Conservation (phyloP, 1,139 yeast species). For the Zygosaccharomyces sapae region DNA sequence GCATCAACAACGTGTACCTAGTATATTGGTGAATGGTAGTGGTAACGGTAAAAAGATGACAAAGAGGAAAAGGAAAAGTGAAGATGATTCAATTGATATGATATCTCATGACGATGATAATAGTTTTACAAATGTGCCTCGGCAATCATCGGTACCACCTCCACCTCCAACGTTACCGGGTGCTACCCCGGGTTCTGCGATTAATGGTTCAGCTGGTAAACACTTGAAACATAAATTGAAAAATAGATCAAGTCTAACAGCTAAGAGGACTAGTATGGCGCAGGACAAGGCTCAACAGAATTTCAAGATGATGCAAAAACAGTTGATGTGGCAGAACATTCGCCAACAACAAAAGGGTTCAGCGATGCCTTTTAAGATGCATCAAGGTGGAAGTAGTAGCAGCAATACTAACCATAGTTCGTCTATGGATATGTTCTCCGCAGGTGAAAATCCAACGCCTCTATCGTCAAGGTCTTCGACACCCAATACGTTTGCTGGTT, state of each 20-base stretch:
- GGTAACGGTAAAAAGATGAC: slow-evolving; percentile 8
- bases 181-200: neutral
- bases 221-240: slow-evolving; percentile 1
- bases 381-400: slow-evolving; percentile 4
- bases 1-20: slow-evolving; percentile 15
- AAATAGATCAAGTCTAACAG: slow-evolving; percentile 3
- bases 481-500: slow-evolving; percentile 15
- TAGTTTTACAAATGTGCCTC: neutral
- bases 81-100: slow-evolving; percentile 4
- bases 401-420: slow-evolving; percentile 12
- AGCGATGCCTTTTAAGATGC: slow-evolving; percentile 10
- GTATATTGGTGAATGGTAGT: slow-evolving; percentile 10
- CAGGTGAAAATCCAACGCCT: slow-evolving; percentile 42
- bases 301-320: slow-evolving; percentile 23
- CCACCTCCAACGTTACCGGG: slow-evolving; percentile 3
- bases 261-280: slow-evolving; percentile 2
- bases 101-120: slow-evolving; percentile 1
- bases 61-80: slow-evolving; percentile 10
- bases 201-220: slow-evolving; percentile 1
- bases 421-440: slow-evolving; percentile 27
- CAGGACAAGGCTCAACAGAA: slow-evolving; percentile 23
- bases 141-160: neutral
- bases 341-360: slow-evolving; percentile 9
- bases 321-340: slow-evolving; percentile 18
- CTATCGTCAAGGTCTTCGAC: slow-evolving; percentile 37